Percentiles rank a stretch among this genome's conserved stretches.
Evolutionary conservation across 768 basidiomycete genomes (phyloP).

Genomic region (Termitomyces sp.): DNA sequence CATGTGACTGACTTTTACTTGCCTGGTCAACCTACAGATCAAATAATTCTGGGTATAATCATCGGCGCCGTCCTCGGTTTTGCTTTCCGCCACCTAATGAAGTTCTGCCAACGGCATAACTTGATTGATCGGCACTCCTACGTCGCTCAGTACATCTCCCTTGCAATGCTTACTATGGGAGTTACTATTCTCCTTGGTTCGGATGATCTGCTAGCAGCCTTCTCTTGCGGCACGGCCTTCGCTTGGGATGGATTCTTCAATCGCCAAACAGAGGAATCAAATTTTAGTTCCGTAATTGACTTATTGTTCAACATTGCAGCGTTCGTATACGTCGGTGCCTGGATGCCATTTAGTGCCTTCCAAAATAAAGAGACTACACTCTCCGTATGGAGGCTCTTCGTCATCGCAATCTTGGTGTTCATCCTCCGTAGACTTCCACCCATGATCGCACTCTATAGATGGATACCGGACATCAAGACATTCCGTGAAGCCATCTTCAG

Average conservation of each 20-base stretch:
- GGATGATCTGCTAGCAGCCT: slow-evolving; percentile 92
- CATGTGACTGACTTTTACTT: slow-evolving; percentile 2
- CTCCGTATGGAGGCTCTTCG: slow-evolving; percentile 78
- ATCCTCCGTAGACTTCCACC: slow-evolving; percentile 78
- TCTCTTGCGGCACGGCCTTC: slow-evolving; percentile 92
- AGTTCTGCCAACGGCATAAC: slow-evolving; percentile 80
- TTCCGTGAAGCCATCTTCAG: slow-evolving; percentile 90
- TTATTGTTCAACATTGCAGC: slow-evolving; percentile 93
- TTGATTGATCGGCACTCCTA: slow-evolving; percentile 94
- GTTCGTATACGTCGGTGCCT: slow-evolving; percentile 94
- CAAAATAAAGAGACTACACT: slow-evolving; percentile 60
- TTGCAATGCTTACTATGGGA: slow-evolving; percentile 83
- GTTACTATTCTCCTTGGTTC: slow-evolving; percentile 81
- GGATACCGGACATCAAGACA: slow-evolving; percentile 96
- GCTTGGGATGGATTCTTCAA: slow-evolving; percentile 97
- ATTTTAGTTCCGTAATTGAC: slow-evolving; percentile 96
- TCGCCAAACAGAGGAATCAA: slow-evolving; percentile 88
- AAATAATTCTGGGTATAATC: slow-evolving; percentile 69
- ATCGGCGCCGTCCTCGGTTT: slow-evolving; percentile 76
- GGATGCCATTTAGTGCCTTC: slow-evolving; percentile 92
- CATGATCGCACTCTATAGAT: slow-evolving; percentile 81
- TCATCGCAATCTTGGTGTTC: slow-evolving; percentile 79
- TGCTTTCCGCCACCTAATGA: slow-evolving; percentile 85
- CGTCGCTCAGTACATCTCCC: slow-evolving; percentile 84
- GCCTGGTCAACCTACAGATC: slow-evolving; percentile 41